These are phyloP conservation scores for Phoenix roebelenii DNA, from an alignment of 176 grass and related monocot genomes.

Conservation along the genomic window DNA sequence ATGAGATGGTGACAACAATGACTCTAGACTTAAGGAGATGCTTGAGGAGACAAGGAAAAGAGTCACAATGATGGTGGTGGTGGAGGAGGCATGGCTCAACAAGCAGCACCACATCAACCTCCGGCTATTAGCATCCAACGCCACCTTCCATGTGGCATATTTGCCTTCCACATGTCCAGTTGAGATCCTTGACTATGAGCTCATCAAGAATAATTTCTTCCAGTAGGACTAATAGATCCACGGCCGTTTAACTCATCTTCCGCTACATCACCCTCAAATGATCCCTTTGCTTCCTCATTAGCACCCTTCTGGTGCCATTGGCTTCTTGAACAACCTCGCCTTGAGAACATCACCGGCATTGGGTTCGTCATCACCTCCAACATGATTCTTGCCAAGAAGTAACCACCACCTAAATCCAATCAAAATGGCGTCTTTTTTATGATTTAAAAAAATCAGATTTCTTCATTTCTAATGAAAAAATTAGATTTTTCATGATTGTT, in stretches of 20 bases:
- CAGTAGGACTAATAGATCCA: constrained; percentile 65
- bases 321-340: constrained; percentile 67
- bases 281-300: constrained; percentile 67
- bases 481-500: too few species aligned
- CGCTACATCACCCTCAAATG: constrained; percentile 82
- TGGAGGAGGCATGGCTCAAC: too few species aligned
- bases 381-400: constrained; percentile 62
- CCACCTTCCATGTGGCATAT: constrained; percentile 74
- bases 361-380: constrained; percentile 78
- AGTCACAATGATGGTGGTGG: too few species aligned
- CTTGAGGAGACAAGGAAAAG: too few species aligned
- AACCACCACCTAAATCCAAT: background rate
- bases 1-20: too few species aligned
- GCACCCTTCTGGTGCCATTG: constrained; percentile 39
- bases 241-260: constrained; percentile 34
- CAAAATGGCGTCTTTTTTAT: too few species aligned
- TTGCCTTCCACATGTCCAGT: constrained; percentile 61
- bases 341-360: constrained; percentile 80
- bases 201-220: constrained; percentile 80
- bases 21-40: too few species aligned
- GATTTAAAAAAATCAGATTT: too few species aligned
- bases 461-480: too few species aligned
- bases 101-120: constrained; percentile 10
- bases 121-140: constrained; percentile 37
- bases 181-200: constrained; percentile 92